These are phyloP conservation scores for Paecilomyces sp. DNA, from an alignment of 2,329 filamentous ascomycete species.

Conservation along the genomic window DNA sequence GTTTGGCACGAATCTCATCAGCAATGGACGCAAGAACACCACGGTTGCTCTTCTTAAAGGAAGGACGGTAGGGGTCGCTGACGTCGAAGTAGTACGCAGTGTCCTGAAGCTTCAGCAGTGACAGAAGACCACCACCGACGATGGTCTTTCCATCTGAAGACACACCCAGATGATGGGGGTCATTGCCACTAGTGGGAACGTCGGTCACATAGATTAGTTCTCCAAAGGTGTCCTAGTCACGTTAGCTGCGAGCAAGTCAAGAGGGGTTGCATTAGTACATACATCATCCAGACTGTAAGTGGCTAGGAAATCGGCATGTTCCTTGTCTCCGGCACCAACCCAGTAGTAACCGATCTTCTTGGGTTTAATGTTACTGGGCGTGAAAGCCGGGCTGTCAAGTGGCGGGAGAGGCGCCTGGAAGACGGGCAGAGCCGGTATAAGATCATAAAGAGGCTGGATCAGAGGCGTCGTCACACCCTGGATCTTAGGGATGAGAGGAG, in stretches of 20 bases:
- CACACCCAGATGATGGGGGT: slow-evolving; percentile 52
- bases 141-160: slow-evolving; percentile 52
- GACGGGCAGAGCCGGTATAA: slow-evolving; percentile 50
- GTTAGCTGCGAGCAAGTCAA: slow-evolving; percentile 1
- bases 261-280: slow-evolving; percentile 10
- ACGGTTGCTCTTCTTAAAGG: slow-evolving; percentile 54
- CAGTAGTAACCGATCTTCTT: slow-evolving; percentile 63
- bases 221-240: slow-evolving; percentile 51
- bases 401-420: slow-evolving; percentile 55
- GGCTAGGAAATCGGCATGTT: slow-evolving; percentile 53
- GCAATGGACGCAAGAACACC: slow-evolving; percentile 53
- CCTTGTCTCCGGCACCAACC: slow-evolving; percentile 54
- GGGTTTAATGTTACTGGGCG: slow-evolving; percentile 49
- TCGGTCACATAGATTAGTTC: slow-evolving; percentile 52
- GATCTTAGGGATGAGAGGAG: slow-evolving; percentile 52
- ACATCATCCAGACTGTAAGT: slow-evolving; percentile 54
- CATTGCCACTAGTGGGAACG: slow-evolving; percentile 53
- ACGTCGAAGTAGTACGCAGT: slow-evolving; percentile 58
- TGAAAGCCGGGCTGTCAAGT: slow-evolving; percentile 48
- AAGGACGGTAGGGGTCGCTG: slow-evolving; percentile 51
- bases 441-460: slow-evolving; percentile 18
- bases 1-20: slow-evolving; percentile 58
- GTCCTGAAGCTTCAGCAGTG: slow-evolving; percentile 53
- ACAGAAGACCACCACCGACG: slow-evolving; percentile 52
- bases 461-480: slow-evolving; percentile 54